Conservation (phyloP, 1,139 yeast species). For the Kurtzmaniella natalensis region DNA sequence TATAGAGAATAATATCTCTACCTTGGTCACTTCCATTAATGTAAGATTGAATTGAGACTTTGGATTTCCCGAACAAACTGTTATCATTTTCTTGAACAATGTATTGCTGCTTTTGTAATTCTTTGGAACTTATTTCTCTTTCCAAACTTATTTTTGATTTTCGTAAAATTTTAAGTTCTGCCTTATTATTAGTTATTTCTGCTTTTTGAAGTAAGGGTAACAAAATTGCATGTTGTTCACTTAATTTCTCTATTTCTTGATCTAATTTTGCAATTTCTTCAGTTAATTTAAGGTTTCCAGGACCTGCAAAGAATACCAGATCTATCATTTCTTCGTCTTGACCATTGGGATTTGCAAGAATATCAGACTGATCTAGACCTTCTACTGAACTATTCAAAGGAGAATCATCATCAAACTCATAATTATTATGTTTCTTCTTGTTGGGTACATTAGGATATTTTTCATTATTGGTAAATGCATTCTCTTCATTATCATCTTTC, state of each 20-base stretch:
- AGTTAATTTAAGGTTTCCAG: conserved; percentile 62
- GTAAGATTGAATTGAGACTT: conserved; percentile 62
- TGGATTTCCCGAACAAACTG: conserved; percentile 68
- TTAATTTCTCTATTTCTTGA: conserved; percentile 56
- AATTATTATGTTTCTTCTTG: conserved; percentile 7
- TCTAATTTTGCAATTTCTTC: conserved; percentile 60
- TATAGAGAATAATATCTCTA: conserved; percentile 61
- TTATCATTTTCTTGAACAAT: conserved; percentile 81
- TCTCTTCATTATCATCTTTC: conserved; percentile 10
- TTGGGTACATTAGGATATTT: not conserved
- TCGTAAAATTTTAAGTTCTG: conserved; percentile 61
- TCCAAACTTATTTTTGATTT: conserved; percentile 65
- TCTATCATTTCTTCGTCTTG: conserved; percentile 11
- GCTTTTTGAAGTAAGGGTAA: conserved; percentile 73
- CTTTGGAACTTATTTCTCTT: conserved; percentile 67
- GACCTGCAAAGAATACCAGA: conserved; percentile 51
- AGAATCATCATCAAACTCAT: conserved; percentile 6
- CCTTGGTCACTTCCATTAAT: conserved; percentile 55
- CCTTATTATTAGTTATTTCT: conserved; percentile 69
- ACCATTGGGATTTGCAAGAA: not conserved
- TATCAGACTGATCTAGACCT: conserved; percentile 4
- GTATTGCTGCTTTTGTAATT: conserved; percentile 73
- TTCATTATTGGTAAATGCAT: conserved; percentile 13
- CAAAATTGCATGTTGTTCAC: conserved; percentile 59
- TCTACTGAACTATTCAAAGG: conserved; percentile 6